phyloP scores from a whole-genome alignment of 805 yeast genomes.

The Schwanniomyces yamadae region DNA sequence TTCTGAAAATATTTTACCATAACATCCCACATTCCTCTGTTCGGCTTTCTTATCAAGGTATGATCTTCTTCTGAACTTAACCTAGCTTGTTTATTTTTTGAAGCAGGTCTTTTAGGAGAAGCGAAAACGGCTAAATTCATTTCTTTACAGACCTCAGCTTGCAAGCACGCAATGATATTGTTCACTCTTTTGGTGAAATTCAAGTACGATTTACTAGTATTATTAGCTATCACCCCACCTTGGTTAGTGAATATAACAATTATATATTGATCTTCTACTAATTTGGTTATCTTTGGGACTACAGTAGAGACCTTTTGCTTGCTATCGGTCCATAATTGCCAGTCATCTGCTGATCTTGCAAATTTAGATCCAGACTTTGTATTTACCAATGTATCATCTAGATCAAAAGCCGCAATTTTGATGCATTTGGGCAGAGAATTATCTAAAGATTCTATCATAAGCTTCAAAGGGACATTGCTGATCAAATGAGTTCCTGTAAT shows the following conservation, averaged over 20 bases:
- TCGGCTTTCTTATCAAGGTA: constrained; percentile 65
- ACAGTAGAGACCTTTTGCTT: constrained; percentile 16
- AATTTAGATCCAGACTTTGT: constrained; percentile 65
- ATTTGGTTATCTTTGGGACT: constrained; percentile 18
- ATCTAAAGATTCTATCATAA: constrained; percentile 2
- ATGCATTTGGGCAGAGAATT: constrained; percentile 12
- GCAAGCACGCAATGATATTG: constrained; percentile 30
- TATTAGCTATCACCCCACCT: constrained; percentile 57
- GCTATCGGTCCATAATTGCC: constrained; percentile 51
- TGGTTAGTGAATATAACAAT: constrained; percentile 85
- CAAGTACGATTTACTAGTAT: constrained; percentile 29
- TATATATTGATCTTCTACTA: constrained; percentile 26
- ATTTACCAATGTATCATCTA: constrained; percentile 74
- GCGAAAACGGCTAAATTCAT: constrained; percentile 67
- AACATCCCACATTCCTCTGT: constrained; percentile 70
- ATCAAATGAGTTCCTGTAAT: constrained; percentile 44
- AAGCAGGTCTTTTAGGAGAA: constrained; percentile 54
- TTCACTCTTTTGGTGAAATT: constrained; percentile 45
- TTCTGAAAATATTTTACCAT: constrained; percentile 40
- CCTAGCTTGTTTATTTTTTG: constrained; percentile 14
- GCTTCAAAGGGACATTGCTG: constrained; percentile 34
- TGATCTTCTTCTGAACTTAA: constrained; percentile 33
- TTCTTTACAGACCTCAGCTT: constrained; percentile 22
- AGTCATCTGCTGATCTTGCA: constrained; percentile 61
- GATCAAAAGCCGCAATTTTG: constrained; percentile 72